Conservation (phyloP, 352 stramenopile genomes). For the Phytopythium oedochilum region DNA sequence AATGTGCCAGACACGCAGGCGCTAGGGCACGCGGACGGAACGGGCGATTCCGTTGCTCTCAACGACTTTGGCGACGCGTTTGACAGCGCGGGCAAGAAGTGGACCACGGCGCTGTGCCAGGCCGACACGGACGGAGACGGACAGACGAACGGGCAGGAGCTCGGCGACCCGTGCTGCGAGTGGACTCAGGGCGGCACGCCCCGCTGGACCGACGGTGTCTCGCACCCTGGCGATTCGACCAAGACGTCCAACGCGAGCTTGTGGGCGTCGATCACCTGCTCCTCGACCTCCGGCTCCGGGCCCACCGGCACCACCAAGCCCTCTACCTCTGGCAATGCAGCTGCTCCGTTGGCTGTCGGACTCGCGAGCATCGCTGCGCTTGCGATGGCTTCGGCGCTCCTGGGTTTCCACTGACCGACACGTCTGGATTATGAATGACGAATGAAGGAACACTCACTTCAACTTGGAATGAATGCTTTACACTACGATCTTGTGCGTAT, state of each 20-base stretch:
- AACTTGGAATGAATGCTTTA: background rate
- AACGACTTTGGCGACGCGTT: slow-evolving; percentile 36
- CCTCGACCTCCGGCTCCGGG: no score
- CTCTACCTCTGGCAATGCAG: background rate
- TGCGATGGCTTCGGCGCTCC: no score
- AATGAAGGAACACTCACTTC: no score
- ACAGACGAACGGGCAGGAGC: slow-evolving; percentile 44
- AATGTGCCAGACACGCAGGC: slow-evolving; percentile 25
- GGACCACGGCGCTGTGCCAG: slow-evolving; percentile 28
- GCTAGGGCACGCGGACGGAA: slow-evolving; percentile 29
- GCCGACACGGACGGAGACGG: slow-evolving; percentile 35
- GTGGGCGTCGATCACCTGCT: slow-evolving; percentile 11
- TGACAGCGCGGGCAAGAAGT: slow-evolving; percentile 21
- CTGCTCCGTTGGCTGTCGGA: background rate
- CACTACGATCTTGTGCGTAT: no score
- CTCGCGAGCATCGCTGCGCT: background rate
- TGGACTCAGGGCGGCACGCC: slow-evolving; percentile 5
- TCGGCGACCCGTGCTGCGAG: slow-evolving; percentile 46
- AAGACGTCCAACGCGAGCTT: slow-evolving; percentile 19
- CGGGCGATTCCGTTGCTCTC: background rate
- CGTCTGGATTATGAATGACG: no score
- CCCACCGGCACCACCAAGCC: background rate
- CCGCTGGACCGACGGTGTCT: slow-evolving; percentile 16
- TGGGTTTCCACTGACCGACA: no score
- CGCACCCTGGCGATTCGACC: slow-evolving; percentile 15